A percentile compares a stretch with the other conserved stretches of the same genome.
phyloP scores from a whole-genome alignment of 768 basidiomycete genomes.

The Leucogyrophana mollusca region DNA sequence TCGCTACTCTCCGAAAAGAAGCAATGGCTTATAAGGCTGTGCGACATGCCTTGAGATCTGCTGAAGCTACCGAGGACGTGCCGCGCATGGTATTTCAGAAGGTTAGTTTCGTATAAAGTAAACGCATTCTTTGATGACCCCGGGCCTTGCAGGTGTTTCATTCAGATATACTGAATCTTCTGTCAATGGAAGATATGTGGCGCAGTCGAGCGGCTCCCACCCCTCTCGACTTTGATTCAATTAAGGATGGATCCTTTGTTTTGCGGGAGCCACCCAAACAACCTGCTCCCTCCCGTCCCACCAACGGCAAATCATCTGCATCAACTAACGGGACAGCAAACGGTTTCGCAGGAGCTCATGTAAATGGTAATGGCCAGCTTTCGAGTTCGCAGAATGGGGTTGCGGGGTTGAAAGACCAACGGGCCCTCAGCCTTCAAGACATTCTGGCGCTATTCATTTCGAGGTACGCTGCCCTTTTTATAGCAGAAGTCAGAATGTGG shows the following conservation, averaged over 20 bases:
- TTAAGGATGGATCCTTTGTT: constrained; percentile 62
- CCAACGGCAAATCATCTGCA: constrained; percentile 11
- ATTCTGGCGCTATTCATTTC: constrained; percentile 81
- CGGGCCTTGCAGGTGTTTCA: constrained; percentile 69
- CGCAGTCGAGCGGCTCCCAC: constrained; percentile 81
- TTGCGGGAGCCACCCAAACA: constrained; percentile 31
- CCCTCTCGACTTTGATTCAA: constrained; percentile 78
- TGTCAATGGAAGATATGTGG: constrained; percentile 99
- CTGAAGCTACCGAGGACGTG: constrained; percentile 41
- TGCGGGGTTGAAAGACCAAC: constrained; percentile 75
- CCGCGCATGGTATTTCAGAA: constrained; percentile 82
- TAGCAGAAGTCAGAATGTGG: too few relatives aligned
- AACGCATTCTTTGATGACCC: constrained; percentile 1
- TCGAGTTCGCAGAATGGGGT: constrained; percentile 8
- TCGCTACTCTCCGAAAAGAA: constrained; percentile 86
- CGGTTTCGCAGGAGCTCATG: constrained; percentile 15
- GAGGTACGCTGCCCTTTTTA: constrained; percentile 67
- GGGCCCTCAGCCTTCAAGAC: constrained; percentile 71
- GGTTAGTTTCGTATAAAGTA: constrained; percentile 39
- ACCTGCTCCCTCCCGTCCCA: constrained; percentile 3
- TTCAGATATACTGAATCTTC: constrained; percentile 80
- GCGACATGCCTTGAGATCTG: constrained; percentile 59
- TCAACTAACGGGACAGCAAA: constrained; percentile 23
- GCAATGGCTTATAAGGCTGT: constrained; percentile 86
- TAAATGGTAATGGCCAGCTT: constrained; percentile 11